These are phyloP conservation scores for Hymenoscyphus linearis DNA, from an alignment of 2,329 filamentous ascomycete species.

Conservation along the genomic window DNA sequence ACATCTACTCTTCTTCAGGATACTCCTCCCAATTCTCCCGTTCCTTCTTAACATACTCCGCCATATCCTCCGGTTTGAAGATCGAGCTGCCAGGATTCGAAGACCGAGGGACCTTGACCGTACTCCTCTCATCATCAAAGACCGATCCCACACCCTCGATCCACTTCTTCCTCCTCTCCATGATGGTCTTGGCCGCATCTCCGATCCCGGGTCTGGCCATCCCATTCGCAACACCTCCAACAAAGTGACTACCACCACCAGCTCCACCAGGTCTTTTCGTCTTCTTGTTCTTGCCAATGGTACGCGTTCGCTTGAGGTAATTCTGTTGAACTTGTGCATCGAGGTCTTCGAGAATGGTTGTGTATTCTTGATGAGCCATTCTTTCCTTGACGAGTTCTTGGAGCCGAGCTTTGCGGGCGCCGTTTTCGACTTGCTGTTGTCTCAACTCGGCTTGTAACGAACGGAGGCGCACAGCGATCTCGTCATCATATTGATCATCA, in stretches of 20 bases:
- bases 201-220: constrained; percentile 77
- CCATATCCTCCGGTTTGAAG: constrained; percentile 70
- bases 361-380: constrained; percentile 95
- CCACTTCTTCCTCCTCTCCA: constrained; percentile 88
- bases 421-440: constrained; percentile 80
- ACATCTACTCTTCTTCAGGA: constrained; percentile 30
- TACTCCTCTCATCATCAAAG: constrained; percentile 70
- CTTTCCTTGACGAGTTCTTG: constrained; percentile 84
- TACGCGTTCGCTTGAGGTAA: constrained; percentile 92
- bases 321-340: constrained; percentile 92
- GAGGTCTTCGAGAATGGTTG: constrained; percentile 92
- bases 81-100: constrained; percentile 62
- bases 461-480: constrained; percentile 84
- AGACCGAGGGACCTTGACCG: constrained; percentile 63
- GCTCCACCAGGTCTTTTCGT: constrained; percentile 74
- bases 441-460: constrained; percentile 78
- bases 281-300: constrained; percentile 90
- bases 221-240: constrained; percentile 52
- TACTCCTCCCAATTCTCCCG: constrained; percentile 74
- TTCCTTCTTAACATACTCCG: constrained; percentile 69
- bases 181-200: constrained; percentile 82
- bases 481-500: constrained; percentile 86
- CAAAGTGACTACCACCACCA: constrained; percentile 61
- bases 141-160: constrained; percentile 86
- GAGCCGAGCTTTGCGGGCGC: constrained; percentile 80